phyloP scores from a whole-genome alignment of 768 basidiomycete genomes.

The Glaciozyma antarctica region DNA sequence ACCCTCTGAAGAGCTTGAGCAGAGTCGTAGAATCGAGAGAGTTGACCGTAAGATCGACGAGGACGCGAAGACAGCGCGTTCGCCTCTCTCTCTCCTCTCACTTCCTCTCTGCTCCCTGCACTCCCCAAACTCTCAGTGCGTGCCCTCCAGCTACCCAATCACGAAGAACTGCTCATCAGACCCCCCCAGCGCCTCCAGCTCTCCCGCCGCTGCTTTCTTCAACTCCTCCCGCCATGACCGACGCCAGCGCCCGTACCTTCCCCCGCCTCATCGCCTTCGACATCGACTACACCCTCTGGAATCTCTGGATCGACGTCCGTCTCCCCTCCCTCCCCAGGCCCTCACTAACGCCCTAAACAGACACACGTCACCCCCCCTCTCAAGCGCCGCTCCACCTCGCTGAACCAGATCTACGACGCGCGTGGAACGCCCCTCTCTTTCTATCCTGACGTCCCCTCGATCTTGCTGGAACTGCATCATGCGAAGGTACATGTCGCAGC shows the following conservation, averaged over 20 bases:
- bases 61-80: no score
- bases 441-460: slow-evolving; percentile 65
- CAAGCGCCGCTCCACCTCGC: slow-evolving; percentile 38
- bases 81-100: no score
- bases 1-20: no score
- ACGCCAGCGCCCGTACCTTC: slow-evolving; percentile 22
- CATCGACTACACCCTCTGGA: slow-evolving; percentile 51
- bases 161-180: no score
- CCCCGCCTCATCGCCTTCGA: slow-evolving; percentile 71
- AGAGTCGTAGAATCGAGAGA: no score
- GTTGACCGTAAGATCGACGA: no score
- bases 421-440: slow-evolving; percentile 55
- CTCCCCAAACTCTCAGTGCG: no score
- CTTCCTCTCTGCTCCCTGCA: no score
- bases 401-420: slow-evolving; percentile 40
- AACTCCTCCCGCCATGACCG: no score
- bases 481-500: slow-evolving; percentile 96
- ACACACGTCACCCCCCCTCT: slow-evolving; percentile 39
- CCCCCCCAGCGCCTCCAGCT: no score
- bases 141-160: no score
- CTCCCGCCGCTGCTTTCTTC: no score
- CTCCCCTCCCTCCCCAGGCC: neutral
- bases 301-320: slow-evolving; percentile 12
- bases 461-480: slow-evolving; percentile 88
- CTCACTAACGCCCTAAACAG: neutral